Conservation (phyloP, 75 land plant genomes). For the Ceratopteris richardii region DNA sequence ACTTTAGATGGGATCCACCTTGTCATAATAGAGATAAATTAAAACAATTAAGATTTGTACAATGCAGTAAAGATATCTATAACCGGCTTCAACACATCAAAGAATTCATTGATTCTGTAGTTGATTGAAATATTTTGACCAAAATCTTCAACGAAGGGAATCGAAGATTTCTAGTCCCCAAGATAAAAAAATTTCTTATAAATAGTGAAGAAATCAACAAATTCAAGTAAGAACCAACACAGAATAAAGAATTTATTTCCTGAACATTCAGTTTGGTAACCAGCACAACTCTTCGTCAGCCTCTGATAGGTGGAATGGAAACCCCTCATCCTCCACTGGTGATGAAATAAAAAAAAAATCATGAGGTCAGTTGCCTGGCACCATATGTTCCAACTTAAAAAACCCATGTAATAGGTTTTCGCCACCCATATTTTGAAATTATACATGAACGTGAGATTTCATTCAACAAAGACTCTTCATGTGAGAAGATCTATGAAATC, state of each 20-base stretch:
- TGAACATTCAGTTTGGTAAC: slow-evolving; percentile 10
- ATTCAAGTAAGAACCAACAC: slow-evolving; percentile 5
- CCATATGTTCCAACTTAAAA: neutral
- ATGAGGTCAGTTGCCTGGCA: neutral
- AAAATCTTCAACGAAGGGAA: neutral
- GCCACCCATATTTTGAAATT: no score
- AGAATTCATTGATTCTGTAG: neutral
- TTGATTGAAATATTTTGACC: neutral
- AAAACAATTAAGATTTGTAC: neutral
- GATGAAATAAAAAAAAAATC: no score
- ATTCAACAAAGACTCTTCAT: no score
- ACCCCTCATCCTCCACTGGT: neutral
- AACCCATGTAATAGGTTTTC: no score
- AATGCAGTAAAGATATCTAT: neutral
- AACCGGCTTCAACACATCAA: neutral
- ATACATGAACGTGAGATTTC: no score
- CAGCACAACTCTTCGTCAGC: neutral
- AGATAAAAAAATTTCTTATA: neutral
- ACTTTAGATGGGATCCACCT: neutral
- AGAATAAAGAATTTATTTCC: slow-evolving; percentile 6
- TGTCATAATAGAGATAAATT: neutral
- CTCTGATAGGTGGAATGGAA: neutral
- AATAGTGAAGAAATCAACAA: slow-evolving; percentile 1
- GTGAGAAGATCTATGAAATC: no score
- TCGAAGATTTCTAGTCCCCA: neutral